phyloP scores from a whole-genome alignment of 1,284 basidiomycete species.

The Exobasidium rhododendri region DNA sequence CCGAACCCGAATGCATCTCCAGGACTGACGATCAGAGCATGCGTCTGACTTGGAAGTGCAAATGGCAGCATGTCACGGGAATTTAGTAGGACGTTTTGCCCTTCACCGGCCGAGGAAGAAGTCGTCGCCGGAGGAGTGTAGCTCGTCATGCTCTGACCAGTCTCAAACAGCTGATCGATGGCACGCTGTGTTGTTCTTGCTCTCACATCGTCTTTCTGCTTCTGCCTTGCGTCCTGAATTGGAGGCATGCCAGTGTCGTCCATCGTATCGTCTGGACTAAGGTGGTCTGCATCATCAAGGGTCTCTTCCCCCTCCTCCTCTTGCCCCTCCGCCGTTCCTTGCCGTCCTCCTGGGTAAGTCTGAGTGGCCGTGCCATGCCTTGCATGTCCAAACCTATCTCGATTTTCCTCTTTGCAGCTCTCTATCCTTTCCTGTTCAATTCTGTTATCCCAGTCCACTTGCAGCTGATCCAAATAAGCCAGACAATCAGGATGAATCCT shows the following conservation, averaged over 20 bases:
- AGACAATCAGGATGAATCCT: slow-evolving; percentile 90
- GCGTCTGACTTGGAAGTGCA: slow-evolving; percentile 73
- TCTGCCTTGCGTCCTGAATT: slow-evolving; percentile 14
- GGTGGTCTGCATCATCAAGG: neutral
- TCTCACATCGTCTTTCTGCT: slow-evolving; percentile 25
- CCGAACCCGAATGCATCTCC: slow-evolving; percentile 58
- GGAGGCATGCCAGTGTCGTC: slow-evolving; percentile 26
- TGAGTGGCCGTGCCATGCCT: slow-evolving; percentile 39
- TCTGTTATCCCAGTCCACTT: slow-evolving; percentile 86
- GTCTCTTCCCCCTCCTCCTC: slow-evolving; percentile 16
- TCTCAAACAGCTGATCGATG: slow-evolving; percentile 38
- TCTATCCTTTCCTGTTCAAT: slow-evolving; percentile 25
- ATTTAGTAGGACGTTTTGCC: slow-evolving; percentile 61
- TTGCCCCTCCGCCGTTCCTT: neutral
- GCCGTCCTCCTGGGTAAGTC: slow-evolving; percentile 13
- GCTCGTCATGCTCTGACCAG: slow-evolving; percentile 41
- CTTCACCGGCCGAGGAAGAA: neutral
- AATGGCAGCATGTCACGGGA: slow-evolving; percentile 88
- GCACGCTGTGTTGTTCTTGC: slow-evolving; percentile 27
- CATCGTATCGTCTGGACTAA: slow-evolving; percentile 5
- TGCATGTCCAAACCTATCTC: slow-evolving; percentile 17
- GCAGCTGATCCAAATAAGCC: slow-evolving; percentile 86
- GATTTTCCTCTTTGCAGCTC: neutral
- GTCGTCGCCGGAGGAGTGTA: slow-evolving; percentile 24
- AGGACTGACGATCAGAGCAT: slow-evolving; percentile 66